phyloP scores from a whole-genome alignment of 345 rosid species.

The Noccaea caerulescens region DNA sequence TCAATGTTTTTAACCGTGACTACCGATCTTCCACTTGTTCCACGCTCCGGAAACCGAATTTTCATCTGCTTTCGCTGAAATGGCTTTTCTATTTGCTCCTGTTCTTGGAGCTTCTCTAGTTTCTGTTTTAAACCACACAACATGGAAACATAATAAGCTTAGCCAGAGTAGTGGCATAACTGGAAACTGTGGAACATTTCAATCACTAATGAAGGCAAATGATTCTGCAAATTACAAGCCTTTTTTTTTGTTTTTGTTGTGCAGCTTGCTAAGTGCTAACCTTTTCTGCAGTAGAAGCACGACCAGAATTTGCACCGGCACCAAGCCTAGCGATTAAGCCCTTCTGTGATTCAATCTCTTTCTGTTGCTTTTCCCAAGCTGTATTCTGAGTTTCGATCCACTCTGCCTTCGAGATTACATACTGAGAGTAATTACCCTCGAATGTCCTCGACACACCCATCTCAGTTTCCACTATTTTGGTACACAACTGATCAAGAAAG shows the following conservation, averaged over 20 bases:
- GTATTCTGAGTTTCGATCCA: slow-evolving; percentile 78
- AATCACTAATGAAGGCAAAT: neutral
- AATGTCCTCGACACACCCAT: slow-evolving; percentile 90
- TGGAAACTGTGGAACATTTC: neutral
- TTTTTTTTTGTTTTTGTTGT: neutral
- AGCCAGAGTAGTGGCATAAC: slow-evolving; percentile 1
- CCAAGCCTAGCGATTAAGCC: slow-evolving; percentile 77
- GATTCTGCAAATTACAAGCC: neutral
- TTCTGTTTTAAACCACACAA: slow-evolving; percentile 52
- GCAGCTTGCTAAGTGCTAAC: slow-evolving; percentile 38
- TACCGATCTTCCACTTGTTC: slow-evolving; percentile 86
- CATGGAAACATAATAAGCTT: slow-evolving; percentile 30
- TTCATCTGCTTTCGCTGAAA: slow-evolving; percentile 90
- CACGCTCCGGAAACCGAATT: slow-evolving; percentile 94
- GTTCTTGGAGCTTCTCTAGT: slow-evolving; percentile 84
- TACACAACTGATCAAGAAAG: slow-evolving; percentile 91
- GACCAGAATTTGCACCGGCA: slow-evolving; percentile 87
- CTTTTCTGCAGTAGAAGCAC: slow-evolving; percentile 98
- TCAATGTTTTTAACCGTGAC: slow-evolving; percentile 65
- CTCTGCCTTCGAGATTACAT: slow-evolving; percentile 66
- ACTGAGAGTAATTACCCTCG: slow-evolving; percentile 89
- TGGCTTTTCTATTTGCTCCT: slow-evolving; percentile 87
- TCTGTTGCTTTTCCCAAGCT: slow-evolving; percentile 93
- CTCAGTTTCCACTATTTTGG: slow-evolving; percentile 95
- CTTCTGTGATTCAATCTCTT: slow-evolving; percentile 80